Evolutionary conservation across 495 filamentous ascomycete species (phyloP), one percentile per base, ranked within the genome.

Genomic region (Tuber magnatum): DNA sequence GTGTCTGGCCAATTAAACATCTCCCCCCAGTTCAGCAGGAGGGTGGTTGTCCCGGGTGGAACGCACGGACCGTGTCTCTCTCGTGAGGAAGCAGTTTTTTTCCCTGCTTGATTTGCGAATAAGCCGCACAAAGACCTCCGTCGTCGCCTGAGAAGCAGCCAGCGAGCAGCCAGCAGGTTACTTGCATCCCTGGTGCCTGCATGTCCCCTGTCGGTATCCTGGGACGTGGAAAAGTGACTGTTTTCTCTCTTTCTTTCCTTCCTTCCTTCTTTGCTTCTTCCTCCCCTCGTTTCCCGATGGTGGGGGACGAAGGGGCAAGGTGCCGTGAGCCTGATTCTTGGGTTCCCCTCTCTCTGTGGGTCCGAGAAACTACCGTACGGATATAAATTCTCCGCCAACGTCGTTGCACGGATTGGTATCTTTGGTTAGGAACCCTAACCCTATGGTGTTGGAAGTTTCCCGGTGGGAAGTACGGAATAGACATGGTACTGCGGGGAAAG

Each of bases 21-120:
- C 56, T 40, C 39, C 7, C 51, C 14, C 32, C 14, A 4, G 56
- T 32, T 35, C 56, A 35, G 14, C 28, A 7, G 14, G 14, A 65
- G 56, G 56, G 28, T 35, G 32, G n/a, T 35, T 35, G 56, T 18
- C 56, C 28, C 14, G 56, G 56, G 56, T 65, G 56, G 56, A 35
- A 18, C 28, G 56, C 56, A 65, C 56, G 56, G 56, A 65, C 56
- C 56, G 56, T 65, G 56, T 32, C 56, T 65, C 28, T 65, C 56
- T 1, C 28, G 12, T 28, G 4, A 65, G 28, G 28, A 18, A 14
- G 56, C 4, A 18, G 56, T 35, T 65, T 35, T 65, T 35, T 35
- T 28, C 56, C 56, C 14, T 35, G 14, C 48, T 56, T n/a, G 48
- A 56, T 24, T n/a, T 24, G 22, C 24, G n/a, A n/a, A n/a, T n/a